These are phyloP conservation scores for Lactarius vividus DNA, from an alignment of 768 basidiomycete species.

Conservation along the genomic window DNA sequence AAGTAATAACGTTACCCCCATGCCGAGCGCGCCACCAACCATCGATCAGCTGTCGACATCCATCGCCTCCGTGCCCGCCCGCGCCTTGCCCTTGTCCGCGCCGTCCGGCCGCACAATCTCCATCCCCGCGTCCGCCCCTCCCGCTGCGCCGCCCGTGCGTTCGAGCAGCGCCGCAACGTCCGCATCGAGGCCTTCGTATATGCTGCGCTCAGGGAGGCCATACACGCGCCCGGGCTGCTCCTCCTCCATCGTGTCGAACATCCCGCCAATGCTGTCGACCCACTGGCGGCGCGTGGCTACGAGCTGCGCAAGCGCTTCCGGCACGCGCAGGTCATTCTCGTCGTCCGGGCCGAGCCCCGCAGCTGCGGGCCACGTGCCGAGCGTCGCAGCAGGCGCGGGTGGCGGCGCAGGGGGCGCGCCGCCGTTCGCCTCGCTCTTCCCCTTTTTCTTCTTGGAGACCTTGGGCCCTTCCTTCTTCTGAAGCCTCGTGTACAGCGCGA, in stretches of 20 bases:
- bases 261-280: conserved; percentile 69
- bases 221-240: conserved; percentile 64
- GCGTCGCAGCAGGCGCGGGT: conserved; percentile 26
- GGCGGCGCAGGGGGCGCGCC: conserved; percentile 24
- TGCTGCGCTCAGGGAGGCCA: conserved; percentile 72
- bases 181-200: conserved; percentile 74
- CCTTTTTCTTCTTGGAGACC: conserved; percentile 70
- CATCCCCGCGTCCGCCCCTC: conserved; percentile 29
- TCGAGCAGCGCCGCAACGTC: conserved; percentile 46
- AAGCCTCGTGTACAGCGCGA: conserved; percentile 68
- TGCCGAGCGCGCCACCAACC: conserved; percentile 5
- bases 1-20: conserved; percentile 31
- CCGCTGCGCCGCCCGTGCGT: conserved; percentile 29
- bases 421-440: conserved; percentile 33
- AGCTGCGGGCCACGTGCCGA: conserved; percentile 68
- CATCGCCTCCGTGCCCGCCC: conserved; percentile 57
- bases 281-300: conserved; percentile 76
- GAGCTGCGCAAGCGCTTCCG: conserved; percentile 65
- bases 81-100: conserved; percentile 56
- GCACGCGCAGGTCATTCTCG: conserved; percentile 57
- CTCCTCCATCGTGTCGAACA: conserved; percentile 73
- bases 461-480: conserved; percentile 81
- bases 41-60: conserved; percentile 50
- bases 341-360: conserved; percentile 68
- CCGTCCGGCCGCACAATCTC: conserved; percentile 29